Conservation (phyloP, 1,139 yeast species). For the Wickerhamomyces sp. region DNA sequence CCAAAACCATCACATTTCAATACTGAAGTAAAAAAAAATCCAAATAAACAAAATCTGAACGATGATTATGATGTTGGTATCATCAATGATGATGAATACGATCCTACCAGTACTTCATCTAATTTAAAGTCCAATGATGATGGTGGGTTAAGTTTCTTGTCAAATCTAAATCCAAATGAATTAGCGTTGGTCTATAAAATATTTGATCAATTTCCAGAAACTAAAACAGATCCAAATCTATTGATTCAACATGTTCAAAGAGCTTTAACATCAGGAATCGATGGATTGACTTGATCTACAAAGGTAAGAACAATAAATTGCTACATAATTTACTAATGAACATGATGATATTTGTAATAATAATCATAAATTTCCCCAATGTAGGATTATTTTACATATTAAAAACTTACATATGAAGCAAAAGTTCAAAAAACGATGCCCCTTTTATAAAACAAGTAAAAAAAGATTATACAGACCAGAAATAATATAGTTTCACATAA, state of each 20-base stretch:
- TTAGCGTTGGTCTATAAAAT: constrained; percentile 16
- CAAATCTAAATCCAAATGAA: constrained; percentile 14
- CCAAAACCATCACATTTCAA: not conserved
- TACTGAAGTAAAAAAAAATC: too few species aligned
- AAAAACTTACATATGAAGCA: not conserved
- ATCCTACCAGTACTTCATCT: constrained; percentile 2
- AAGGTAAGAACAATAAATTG: too few species aligned
- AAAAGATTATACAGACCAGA: constrained; percentile 1
- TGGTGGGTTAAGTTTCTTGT: constrained; percentile 5
- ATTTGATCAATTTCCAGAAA: constrained; percentile 17
- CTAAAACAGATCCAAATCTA: constrained; percentile 15
- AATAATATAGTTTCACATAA: not conserved
- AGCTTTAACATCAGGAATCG: constrained; percentile 1
- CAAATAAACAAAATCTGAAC: not conserved
- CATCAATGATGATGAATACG: constrained; percentile 5
- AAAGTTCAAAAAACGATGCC: not conserved
- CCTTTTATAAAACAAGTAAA: constrained; percentile 2
- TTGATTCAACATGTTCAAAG: constrained; percentile 17
- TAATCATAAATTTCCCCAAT: not conserved
- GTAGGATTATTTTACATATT: not conserved
- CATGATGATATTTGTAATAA: not conserved
- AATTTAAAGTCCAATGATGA: not conserved
- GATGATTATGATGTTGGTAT: not conserved
- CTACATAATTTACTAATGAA: too few species aligned
- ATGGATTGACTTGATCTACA: not conserved